Percentiles rank a stretch among this genome's conserved stretches.
Evolutionary conservation across 2,329 filamentous ascomycete genomes (phyloP).

Genomic region (Trichoderma lentiforme): DNA sequence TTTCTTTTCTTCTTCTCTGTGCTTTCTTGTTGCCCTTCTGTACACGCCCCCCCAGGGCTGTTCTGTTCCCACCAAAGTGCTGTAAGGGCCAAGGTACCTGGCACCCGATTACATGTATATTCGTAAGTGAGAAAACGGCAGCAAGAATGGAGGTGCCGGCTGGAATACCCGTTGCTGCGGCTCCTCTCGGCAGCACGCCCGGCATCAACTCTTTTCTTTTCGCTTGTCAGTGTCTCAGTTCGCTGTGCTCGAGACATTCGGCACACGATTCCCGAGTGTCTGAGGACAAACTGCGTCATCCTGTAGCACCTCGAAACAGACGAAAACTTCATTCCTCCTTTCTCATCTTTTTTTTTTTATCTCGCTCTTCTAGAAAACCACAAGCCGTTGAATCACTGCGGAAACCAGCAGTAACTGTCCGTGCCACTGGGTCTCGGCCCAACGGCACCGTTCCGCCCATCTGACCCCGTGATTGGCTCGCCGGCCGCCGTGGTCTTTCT

Average conservation of each 20-base stretch:
- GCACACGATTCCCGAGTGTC: slow-evolving; percentile 9
- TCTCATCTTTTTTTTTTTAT: background rate
- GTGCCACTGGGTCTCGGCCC: slow-evolving; percentile 21
- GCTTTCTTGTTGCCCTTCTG: background rate
- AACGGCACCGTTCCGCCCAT: slow-evolving; percentile 19
- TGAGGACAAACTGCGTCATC: slow-evolving; percentile 9
- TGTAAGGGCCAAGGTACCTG: background rate
- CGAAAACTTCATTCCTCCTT: background rate
- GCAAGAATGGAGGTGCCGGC: background rate
- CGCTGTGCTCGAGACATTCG: background rate
- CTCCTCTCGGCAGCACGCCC: background rate
- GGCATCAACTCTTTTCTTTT: background rate
- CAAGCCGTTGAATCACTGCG: background rate
- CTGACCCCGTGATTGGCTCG: slow-evolving; percentile 18
- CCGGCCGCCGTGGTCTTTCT: background rate
- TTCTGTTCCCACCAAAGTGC: background rate
- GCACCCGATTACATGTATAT: background rate
- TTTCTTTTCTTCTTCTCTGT: background rate
- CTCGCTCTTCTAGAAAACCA: background rate
- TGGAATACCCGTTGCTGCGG: background rate
- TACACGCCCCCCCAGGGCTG: background rate
- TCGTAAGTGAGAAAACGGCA: background rate
- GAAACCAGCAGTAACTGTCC: background rate
- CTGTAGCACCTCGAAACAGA: background rate
- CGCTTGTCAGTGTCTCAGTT: background rate